These are phyloP conservation scores for Fusarium sp. DNA, from an alignment of 2,329 filamentous ascomycete genomes.

Conservation along the genomic window DNA sequence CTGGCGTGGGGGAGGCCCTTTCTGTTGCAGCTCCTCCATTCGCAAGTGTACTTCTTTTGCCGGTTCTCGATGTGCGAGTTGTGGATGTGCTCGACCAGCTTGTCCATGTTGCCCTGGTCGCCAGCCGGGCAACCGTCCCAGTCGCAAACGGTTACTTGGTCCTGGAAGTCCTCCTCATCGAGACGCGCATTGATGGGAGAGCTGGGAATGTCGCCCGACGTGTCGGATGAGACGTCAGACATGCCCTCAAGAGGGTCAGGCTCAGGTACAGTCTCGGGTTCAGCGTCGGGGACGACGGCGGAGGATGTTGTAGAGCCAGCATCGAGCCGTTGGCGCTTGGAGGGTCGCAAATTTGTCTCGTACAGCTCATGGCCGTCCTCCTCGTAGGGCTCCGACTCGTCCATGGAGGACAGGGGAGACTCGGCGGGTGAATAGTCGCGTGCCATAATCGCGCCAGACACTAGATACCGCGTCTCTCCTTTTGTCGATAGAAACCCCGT, in stretches of 20 bases:
- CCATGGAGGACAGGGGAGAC: conserved; percentile 58
- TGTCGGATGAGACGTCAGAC: conserved; percentile 87
- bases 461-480: conserved; percentile 38
- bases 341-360: conserved; percentile 53
- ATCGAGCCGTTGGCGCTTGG: conserved; percentile 58
- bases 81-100: conserved; percentile 82
- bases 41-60: conserved; percentile 97
- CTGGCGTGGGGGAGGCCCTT: conserved; percentile 94
- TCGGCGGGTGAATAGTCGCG: conserved; percentile 53
- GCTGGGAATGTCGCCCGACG: conserved; percentile 81
- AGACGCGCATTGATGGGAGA: conserved; percentile 71
- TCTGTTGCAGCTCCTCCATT: conserved; percentile 88
- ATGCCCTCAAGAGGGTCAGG: conserved; percentile 63
- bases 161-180: conserved; percentile 77
- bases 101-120: conserved; percentile 81
- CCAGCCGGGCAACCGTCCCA: conserved; percentile 78
- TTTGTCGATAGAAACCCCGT: conserved; percentile 12
- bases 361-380: conserved; percentile 56
- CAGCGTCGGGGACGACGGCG: conserved; percentile 52
- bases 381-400: conserved; percentile 56
- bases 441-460: conserved; percentile 46
- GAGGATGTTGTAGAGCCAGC: conserved; percentile 57
- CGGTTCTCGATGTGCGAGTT: conserved; percentile 92
- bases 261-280: conserved; percentile 57
- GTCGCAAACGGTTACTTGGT: conserved; percentile 78